A percentile compares a stretch with the other conserved stretches of the same genome.
Evolutionary conservation across 768 basidiomycete genomes (phyloP).

Genomic region (Candolleomyces aberdarensis): DNA sequence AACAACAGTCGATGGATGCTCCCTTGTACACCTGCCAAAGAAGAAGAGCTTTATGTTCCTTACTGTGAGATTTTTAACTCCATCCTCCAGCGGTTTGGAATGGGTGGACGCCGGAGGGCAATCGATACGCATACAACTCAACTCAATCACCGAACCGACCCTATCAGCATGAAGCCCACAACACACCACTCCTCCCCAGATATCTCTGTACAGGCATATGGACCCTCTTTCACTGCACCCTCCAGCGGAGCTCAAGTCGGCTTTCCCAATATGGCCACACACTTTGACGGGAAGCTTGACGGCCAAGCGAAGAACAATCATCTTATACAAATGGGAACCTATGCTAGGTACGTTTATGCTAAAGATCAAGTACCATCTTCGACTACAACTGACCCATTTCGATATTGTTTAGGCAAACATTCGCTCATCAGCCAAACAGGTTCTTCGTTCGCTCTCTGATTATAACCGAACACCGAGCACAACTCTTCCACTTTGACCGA

Average conservation of each 20-base stretch:
- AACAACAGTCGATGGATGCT: not conserved
- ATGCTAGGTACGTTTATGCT: not conserved
- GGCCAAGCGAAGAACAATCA: not conserved
- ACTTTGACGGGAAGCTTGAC: not conserved
- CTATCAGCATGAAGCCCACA: not conserved
- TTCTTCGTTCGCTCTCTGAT: not conserved
- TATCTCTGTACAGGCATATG: not conserved
- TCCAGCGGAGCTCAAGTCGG: not conserved
- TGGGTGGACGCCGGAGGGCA: too few relatives aligned
- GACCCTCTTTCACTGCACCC: not conserved
- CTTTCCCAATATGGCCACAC: not conserved
- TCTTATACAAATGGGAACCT: not conserved
- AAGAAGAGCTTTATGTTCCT: too few relatives aligned
- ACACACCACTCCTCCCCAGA: not conserved
- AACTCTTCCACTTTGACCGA: conserved; percentile 4
- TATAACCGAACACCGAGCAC: not conserved
- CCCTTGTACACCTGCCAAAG: too few relatives aligned
- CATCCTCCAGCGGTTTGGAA: too few relatives aligned
- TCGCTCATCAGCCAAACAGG: not conserved
- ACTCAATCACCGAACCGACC: not conserved
- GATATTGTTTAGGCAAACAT: not conserved
- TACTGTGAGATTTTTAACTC: too few relatives aligned
- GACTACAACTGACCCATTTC: too few relatives aligned
- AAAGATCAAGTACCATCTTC: too few relatives aligned
- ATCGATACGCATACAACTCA: not conserved